phyloP scores from a whole-genome alignment of 1,139 yeast species.

The Blastobotrys illinoisensis region DNA sequence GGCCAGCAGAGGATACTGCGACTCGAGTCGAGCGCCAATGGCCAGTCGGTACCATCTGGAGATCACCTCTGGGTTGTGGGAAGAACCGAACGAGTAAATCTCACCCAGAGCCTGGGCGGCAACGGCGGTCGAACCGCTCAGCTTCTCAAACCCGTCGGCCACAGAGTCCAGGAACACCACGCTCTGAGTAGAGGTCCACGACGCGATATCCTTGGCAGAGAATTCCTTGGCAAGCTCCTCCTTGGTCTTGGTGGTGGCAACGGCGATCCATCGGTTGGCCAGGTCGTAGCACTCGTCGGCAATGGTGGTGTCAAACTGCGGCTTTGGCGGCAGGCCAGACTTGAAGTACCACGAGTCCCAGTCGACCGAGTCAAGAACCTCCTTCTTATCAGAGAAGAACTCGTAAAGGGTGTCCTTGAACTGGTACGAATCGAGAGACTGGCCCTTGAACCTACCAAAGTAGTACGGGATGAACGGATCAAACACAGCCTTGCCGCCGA shows the following conservation, averaged over 20 bases:
- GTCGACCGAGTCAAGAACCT: constrained; percentile 58
- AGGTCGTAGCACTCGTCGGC: constrained; percentile 67
- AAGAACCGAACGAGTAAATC: constrained; percentile 44
- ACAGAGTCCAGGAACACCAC: constrained; percentile 73
- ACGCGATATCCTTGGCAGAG: constrained; percentile 41
- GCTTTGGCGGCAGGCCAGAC: constrained; percentile 89
- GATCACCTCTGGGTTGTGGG: constrained; percentile 74
- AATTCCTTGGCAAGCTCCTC: constrained; percentile 30
- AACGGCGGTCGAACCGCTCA: constrained; percentile 17
- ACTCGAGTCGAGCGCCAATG: constrained; percentile 37
- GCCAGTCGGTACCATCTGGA: constrained; percentile 69
- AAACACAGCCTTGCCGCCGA: constrained; percentile 60
- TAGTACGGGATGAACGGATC: constrained; percentile 78
- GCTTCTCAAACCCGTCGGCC: constrained; percentile 31
- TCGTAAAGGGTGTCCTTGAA: constrained; percentile 72
- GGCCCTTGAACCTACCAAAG: constrained; percentile 61
- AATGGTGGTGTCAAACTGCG: constrained; percentile 68
- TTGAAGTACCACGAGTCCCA: constrained; percentile 80
- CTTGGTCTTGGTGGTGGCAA: constrained; percentile 27
- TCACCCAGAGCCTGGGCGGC: constrained; percentile 40
- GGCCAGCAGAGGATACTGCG: constrained; percentile 50
- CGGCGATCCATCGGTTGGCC: constrained; percentile 58
- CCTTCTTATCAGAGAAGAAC: constrained; percentile 41
- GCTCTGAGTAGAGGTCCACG: constrained; percentile 68
- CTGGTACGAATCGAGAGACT: constrained; percentile 75